A percentile compares a stretch with the other conserved stretches of the same genome.
phyloP scores from a whole-genome alignment of 495 filamentous ascomycete species.

The Baudoinia panamericana region DNA sequence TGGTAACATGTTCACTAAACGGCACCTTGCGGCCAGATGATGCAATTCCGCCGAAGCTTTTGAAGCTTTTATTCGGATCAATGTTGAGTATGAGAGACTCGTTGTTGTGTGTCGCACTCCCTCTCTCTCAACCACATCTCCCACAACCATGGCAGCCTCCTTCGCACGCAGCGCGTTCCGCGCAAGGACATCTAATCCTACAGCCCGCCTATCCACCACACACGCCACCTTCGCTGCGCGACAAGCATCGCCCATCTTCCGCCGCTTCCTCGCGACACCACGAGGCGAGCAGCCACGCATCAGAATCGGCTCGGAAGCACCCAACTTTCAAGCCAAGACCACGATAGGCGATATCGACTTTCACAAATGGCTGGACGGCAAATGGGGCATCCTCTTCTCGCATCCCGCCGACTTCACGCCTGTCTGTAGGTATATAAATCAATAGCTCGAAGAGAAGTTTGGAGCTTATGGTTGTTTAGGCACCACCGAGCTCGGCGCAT shows the following conservation, averaged over 20 bases:
- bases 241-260: slow-evolving; percentile 23
- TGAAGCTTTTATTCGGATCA: slow-evolving; percentile 1
- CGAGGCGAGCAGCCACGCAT: slow-evolving; percentile 44
- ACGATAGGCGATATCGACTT: slow-evolving; percentile 76
- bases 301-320: slow-evolving; percentile 46
- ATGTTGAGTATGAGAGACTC: not conserved
- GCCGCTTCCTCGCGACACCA: slow-evolving; percentile 28
- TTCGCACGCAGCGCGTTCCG: slow-evolving; percentile 10
- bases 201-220: slow-evolving; percentile 7
- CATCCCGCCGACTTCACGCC: slow-evolving; percentile 75
- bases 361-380: slow-evolving; percentile 88
- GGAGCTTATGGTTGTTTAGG: too few species aligned
- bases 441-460: too few species aligned
- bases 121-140: not conserved
- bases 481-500: slow-evolving; percentile 97
- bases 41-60: not conserved
- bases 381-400: slow-evolving; percentile 92
- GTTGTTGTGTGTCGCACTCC: not conserved
- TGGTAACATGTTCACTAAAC: not conserved
- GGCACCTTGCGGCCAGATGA: not conserved
- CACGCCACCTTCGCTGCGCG: slow-evolving; percentile 17
- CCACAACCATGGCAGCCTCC: slow-evolving; percentile 9
- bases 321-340: slow-evolving; percentile 53
- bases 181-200: too few species aligned
- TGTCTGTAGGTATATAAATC: too few species aligned